These are phyloP conservation scores for Candida orba DNA, from an alignment of 805 yeast species.

Conservation along the genomic window DNA sequence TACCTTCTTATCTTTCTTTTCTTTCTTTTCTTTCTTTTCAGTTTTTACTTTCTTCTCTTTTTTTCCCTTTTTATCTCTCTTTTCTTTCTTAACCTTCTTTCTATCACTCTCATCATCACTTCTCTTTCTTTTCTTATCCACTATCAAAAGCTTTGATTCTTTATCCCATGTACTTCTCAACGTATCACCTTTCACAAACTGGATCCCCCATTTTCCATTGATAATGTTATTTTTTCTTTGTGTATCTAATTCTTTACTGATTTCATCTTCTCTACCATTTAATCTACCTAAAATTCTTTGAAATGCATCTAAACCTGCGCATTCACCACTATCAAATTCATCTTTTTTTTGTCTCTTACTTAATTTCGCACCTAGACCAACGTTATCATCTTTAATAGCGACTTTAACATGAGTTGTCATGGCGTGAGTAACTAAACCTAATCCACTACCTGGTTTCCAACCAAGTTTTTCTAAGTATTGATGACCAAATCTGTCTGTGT, in stretches of 20 bases:
- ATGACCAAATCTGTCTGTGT: conserved; percentile 79
- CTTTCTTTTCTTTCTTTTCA: conserved; percentile 21
- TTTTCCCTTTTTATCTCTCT: conserved; percentile 23
- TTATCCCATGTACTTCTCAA: conserved; percentile 79
- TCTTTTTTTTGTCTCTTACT: conserved; percentile 52
- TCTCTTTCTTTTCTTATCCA: conserved; percentile 24
- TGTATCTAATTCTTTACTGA: conserved; percentile 57
- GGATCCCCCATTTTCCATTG: conserved; percentile 85
- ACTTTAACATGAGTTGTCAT: conserved; percentile 81
- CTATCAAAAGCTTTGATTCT: conserved; percentile 34
- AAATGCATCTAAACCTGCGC: conserved; percentile 88
- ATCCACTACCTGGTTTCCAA: conserved; percentile 88
- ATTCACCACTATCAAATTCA: conserved; percentile 72
- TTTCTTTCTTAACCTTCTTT: conserved; percentile 22
- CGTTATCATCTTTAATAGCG: conserved; percentile 67
- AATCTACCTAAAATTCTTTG: conserved; percentile 84
- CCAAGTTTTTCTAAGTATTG: conserved; percentile 76
- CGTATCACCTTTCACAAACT: conserved; percentile 80
- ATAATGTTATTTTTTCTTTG: conserved; percentile 62
- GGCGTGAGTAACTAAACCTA: conserved; percentile 65
- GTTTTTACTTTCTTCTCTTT: conserved; percentile 24
- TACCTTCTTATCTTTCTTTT: conserved; percentile 22
- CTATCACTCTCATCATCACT: conserved; percentile 22
- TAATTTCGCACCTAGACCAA: conserved; percentile 85
- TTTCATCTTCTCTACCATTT: conserved; percentile 74